Base-by-base conservation (phyloP, 23 red algal genomes). In the Gracilaria domingensis region DNA sequence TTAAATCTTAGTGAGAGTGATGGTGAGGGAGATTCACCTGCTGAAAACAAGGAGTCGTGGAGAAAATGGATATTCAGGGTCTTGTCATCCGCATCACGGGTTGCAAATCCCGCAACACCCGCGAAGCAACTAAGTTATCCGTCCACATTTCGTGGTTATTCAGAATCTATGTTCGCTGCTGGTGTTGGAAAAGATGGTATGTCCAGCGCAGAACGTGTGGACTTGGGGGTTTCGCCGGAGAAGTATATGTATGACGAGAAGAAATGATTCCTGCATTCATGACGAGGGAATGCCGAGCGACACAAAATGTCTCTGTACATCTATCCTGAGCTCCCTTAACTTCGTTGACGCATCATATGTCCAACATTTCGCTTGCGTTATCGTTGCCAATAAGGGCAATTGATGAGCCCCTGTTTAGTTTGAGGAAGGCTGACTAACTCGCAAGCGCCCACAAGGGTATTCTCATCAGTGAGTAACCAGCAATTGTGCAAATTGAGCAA, bases 121-220 rank as follows among this genome's bases (percentile, higher is more conserved):
- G 0, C 14, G 14, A 23, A 74, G 34, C 69, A 20, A 1, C 4
- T 17, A 2, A 45, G 35, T 23, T 42, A 74, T 20, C 34, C 69
- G 28, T 44, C 35, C 18, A 44, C 18, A 44, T 29, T n/a, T 23
- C n/a, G 6, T n/a, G 69, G 45, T 40, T 36, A 74, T 1, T 20
- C 36, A 7, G 36, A 44, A n/a, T 30, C 59, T 5, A 25, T n/a
- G 21, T 37, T 42, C 36, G 39, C 24, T 44, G 69, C 69, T n/a
- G 69, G 69, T 74, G 69, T 74, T 11, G 69, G 69, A 42, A 45
- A 74, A 20, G 69, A 74, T 74, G 69, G 69, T 42, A 37, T 74
- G 69, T 40, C 69, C 36, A 74, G 69, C 28, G 69, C 69, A 7
- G 69, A 74, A 42, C 32, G 69, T 37, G 69, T 74, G 4, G 69